Conservation (phyloP, 768 basidiomycete species). For the Lepiota brunneoincarnata region DNA sequence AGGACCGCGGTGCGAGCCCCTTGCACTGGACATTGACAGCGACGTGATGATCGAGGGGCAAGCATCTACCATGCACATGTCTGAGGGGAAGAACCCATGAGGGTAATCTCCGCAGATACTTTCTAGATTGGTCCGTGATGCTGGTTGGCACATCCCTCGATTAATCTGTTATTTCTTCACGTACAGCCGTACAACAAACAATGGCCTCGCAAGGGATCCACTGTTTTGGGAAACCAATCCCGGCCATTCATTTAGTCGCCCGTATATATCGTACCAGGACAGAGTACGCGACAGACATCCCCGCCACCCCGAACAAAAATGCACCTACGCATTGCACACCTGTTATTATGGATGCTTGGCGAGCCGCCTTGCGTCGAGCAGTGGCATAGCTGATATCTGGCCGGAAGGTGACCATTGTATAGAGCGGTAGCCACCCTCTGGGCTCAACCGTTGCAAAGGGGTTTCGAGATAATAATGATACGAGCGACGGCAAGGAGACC, state of each 20-base stretch:
- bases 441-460: constrained; percentile 62
- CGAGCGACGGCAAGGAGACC: constrained; percentile 44
- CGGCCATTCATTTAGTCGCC: constrained; percentile 27
- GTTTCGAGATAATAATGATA: constrained; percentile 42
- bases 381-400: constrained; percentile 91
- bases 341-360: constrained; percentile 66
- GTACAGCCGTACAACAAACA: constrained; percentile 17
- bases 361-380: constrained; percentile 64
- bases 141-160: constrained; percentile 11
- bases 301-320: constrained; percentile 38
- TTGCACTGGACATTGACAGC: constrained; percentile 20
- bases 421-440: constrained; percentile 86
- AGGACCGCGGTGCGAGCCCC: constrained; percentile 16
- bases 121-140: constrained; percentile 25
- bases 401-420: constrained; percentile 98
- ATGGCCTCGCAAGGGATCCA: constrained; percentile 22
- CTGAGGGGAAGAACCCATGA: constrained; percentile 25
- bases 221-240: constrained; percentile 28
- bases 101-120: constrained; percentile 23
- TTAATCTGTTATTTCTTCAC: constrained; percentile 5
- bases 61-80: constrained; percentile 6
- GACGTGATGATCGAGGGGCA: constrained; percentile 8
- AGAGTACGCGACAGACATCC: constrained; percentile 16
- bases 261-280: not conserved
- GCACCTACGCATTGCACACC: constrained; percentile 48